A percentile compares a stretch with the other conserved stretches of the same genome.
These are phyloP conservation scores for Cetradonia linearis DNA, from an alignment of 495 filamentous ascomycete species.

Conservation along the genomic window DNA sequence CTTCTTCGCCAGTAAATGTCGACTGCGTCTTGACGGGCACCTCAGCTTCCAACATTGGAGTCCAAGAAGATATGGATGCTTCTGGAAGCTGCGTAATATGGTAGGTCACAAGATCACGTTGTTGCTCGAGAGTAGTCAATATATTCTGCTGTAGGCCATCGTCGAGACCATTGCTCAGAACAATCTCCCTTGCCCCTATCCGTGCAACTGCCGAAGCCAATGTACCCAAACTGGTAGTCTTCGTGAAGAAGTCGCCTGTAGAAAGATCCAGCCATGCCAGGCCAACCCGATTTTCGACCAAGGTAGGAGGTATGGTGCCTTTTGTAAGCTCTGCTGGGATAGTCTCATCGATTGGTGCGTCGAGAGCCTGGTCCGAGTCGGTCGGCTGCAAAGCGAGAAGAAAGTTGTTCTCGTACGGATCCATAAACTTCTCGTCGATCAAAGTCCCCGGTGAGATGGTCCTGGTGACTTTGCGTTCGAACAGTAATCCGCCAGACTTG, in stretches of 20 bases:
- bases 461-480: conserved; percentile 72
- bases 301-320: conserved; percentile 28
- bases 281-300: conserved; percentile 47
- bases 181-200: conserved; percentile 74
- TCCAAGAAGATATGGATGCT: conserved; percentile 56
- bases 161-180: conserved; percentile 56
- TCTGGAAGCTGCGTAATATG: conserved; percentile 36
- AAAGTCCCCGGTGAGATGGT: conserved; percentile 90
- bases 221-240: conserved; percentile 60
- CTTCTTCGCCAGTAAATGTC: conserved; percentile 39
- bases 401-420: conserved; percentile 86
- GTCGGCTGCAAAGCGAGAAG: conserved; percentile 60
- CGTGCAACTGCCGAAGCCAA: conserved; percentile 70
- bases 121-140: conserved; percentile 37
- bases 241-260: conserved; percentile 86
- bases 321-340: conserved; percentile 14
- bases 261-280: conserved; percentile 92
- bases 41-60: conserved; percentile 62
- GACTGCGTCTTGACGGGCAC: conserved; percentile 32
- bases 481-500: conserved; percentile 65
- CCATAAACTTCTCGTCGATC: conserved; percentile 95
- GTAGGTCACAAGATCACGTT: conserved; percentile 49
- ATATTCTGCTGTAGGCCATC: conserved; percentile 34
- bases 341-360: background rate
- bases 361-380: conserved; percentile 21